These are phyloP conservation scores for Kodamaea plutei DNA, from an alignment of 1,139 yeast genomes.

Conservation along the genomic window DNA sequence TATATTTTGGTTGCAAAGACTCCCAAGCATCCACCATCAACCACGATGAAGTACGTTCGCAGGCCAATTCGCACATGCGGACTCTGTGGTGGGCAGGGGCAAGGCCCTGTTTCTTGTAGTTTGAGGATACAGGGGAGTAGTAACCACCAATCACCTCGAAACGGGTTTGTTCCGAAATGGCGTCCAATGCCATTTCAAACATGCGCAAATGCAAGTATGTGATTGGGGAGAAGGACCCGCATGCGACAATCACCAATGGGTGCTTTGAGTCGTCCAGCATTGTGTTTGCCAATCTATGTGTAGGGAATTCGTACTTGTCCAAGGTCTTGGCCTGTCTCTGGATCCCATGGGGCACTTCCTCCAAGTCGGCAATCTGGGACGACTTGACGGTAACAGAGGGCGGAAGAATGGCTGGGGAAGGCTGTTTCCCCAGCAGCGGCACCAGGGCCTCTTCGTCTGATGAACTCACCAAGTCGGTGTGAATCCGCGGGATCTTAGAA, in stretches of 20 bases:
- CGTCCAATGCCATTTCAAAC: conserved; percentile 98
- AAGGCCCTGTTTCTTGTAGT: conserved; percentile 88
- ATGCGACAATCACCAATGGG: conserved; percentile 92
- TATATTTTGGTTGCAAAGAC: conserved; percentile 83
- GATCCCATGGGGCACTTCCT: conserved; percentile 94
- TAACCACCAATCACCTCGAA: conserved; percentile 96
- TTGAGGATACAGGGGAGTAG: conserved; percentile 95
- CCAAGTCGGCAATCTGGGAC: conserved; percentile 83
- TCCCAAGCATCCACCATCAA: conserved; percentile 99
- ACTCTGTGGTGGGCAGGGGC: conserved; percentile 89
- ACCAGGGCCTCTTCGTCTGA: conserved; percentile 35
- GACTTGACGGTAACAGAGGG: conserved; percentile 52
- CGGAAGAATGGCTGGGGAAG: conserved; percentile 23
- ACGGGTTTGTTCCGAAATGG: conserved; percentile 86
- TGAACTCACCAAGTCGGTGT: conserved; percentile 34
- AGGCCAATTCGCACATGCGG: conserved; percentile 96
- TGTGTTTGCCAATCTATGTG: conserved; percentile 73
- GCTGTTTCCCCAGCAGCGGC: too few species aligned
- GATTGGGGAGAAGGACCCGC: conserved; percentile 95
- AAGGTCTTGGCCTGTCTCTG: conserved; percentile 76
- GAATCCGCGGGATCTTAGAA: conserved; percentile 40
- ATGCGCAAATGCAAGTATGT: conserved; percentile 91
- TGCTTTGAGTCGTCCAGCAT: conserved; percentile 72
- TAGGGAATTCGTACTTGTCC: conserved; percentile 72
- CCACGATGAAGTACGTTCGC: conserved; percentile 96